Evolutionary conservation across 2,329 filamentous ascomycete species (phyloP).

Genomic region (Trichophyton simii): DNA sequence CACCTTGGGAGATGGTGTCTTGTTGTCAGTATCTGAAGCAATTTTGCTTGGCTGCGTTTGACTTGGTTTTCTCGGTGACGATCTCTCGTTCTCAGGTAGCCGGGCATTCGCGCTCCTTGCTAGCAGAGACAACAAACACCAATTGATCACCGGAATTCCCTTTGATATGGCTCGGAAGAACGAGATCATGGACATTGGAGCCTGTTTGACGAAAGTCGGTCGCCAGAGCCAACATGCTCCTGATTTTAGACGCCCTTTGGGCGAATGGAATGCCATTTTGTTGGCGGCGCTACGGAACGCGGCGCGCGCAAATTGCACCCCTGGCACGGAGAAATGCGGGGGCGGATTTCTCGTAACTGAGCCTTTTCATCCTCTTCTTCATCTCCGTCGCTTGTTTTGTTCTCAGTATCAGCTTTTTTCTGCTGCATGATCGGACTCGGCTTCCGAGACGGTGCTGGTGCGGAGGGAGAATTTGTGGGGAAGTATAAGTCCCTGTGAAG

Average conservation of each 20-base stretch:
- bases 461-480: background rate
- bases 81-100: background rate
- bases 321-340: background rate
- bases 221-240: slow-evolving; percentile 48
- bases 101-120: background rate
- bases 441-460: background rate
- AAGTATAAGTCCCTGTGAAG: background rate
- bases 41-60: background rate
- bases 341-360: background rate
- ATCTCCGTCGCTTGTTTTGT: background rate
- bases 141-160: slow-evolving; percentile 8
- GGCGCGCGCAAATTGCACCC: no score
- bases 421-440: background rate
- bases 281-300: no score
- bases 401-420: background rate
- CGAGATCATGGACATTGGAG: slow-evolving; percentile 48
- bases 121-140: background rate
- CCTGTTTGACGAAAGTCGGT: slow-evolving; percentile 39
- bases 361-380: slow-evolving; percentile 13
- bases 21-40: background rate
- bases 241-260: no score
- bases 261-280: no score
- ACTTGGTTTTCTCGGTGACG: background rate
- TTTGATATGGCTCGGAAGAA: slow-evolving; percentile 46
- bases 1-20: background rate